Conservation (phyloP, 768 basidiomycete species). For the Pleurotus djamor region DNA sequence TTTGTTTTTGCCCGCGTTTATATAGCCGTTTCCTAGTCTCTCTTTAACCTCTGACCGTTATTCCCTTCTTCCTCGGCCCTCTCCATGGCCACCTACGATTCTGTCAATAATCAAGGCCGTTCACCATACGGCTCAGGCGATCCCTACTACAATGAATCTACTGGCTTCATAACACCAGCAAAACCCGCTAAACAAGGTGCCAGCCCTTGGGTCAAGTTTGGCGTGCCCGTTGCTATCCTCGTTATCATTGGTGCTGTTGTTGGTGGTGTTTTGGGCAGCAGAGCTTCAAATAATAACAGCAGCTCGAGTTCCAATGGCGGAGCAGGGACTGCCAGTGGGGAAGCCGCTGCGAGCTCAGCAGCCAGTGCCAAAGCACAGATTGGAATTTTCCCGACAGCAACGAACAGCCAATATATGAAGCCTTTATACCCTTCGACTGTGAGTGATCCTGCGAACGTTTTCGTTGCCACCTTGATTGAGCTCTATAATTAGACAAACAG, state of each 20-base stretch:
- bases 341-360: constrained; percentile 52
- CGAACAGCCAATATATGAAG: constrained; percentile 74
- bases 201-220: constrained; percentile 77
- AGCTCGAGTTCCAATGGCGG: constrained; percentile 36
- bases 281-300: constrained; percentile 28
- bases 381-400: constrained; percentile 74
- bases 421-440: constrained; percentile 91
- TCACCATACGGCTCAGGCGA: constrained; percentile 61
- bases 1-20: background rate
- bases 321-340: constrained; percentile 35
- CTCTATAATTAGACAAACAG: constrained; percentile 59
- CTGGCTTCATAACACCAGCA: constrained; percentile 62
- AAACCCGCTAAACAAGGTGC: constrained; percentile 44
- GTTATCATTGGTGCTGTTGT: constrained; percentile 67
- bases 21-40: background rate
- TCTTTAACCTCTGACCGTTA: constrained; percentile 5
- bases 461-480: background rate
- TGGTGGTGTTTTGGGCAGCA: constrained; percentile 79
- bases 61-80: background rate
- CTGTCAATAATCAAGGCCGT: constrained; percentile 21
- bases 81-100: constrained; percentile 9
- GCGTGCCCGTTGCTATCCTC: constrained; percentile 62
- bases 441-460: constrained; percentile 29
- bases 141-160: constrained; percentile 67
- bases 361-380: constrained; percentile 57